Evolutionary conservation across 2,329 filamentous ascomycete species (phyloP).

Genomic region (Trichoderma endophyticum): DNA sequence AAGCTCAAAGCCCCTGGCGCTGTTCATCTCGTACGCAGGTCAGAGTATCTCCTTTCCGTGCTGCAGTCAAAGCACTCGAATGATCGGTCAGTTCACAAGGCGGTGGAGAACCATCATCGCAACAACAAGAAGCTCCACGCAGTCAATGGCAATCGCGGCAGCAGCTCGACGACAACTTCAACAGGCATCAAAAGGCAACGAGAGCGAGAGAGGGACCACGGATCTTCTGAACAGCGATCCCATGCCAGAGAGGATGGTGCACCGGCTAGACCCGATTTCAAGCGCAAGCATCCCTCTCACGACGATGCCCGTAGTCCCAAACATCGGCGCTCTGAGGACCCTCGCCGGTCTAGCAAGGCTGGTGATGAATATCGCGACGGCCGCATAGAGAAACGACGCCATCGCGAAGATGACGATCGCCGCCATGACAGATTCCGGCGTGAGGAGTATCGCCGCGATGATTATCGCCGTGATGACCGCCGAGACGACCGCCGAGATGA

Average conservation of each 20-base stretch:
- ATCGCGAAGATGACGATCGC: slow-evolving; percentile 33
- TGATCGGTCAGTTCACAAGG: slow-evolving; percentile 71
- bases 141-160: slow-evolving; percentile 58
- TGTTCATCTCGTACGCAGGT: slow-evolving; percentile 89
- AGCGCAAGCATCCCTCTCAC: slow-evolving; percentile 58
- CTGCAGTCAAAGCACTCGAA: slow-evolving; percentile 79
- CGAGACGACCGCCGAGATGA: slow-evolving; percentile 27
- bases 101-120: slow-evolving; percentile 88
- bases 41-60: slow-evolving; percentile 94
- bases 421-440: slow-evolving; percentile 36
- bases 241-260: slow-evolving; percentile 51
- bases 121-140: slow-evolving; percentile 77
- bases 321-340: slow-evolving; percentile 41
- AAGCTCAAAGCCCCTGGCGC: slow-evolving; percentile 92
- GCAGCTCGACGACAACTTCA: slow-evolving; percentile 70
- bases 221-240: slow-evolving; percentile 44
- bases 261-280: slow-evolving; percentile 52
- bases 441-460: slow-evolving; percentile 33
- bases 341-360: slow-evolving; percentile 37
- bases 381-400: slow-evolving; percentile 29
- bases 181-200: slow-evolving; percentile 43
- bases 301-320: slow-evolving; percentile 45
- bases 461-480: slow-evolving; percentile 25
- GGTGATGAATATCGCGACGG: slow-evolving; percentile 38
- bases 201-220: slow-evolving; percentile 44